Conservation (phyloP, 2,329 filamentous ascomycete genomes). For the Knufia fluminis region DNA sequence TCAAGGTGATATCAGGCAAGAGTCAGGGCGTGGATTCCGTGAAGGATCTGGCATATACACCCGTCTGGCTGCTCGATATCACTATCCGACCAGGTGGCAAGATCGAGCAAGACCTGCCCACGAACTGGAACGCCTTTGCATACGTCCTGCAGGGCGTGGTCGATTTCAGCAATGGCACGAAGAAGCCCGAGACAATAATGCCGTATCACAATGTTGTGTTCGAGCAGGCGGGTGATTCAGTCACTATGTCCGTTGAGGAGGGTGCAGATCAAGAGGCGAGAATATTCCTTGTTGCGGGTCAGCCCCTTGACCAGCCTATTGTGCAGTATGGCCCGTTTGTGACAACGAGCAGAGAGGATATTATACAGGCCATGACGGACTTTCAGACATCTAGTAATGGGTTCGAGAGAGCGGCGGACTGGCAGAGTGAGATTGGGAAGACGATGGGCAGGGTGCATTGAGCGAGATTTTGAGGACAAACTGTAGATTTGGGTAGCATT, state of each 20-base stretch:
- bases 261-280: conserved; percentile 48
- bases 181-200: conserved; percentile 40
- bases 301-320: conserved; percentile 69
- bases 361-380: conserved; percentile 67
- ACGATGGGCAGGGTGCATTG: conserved; percentile 41
- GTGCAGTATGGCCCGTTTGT: conserved; percentile 83
- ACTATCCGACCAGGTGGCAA: conserved; percentile 69
- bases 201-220: conserved; percentile 88
- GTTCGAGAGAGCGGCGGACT: conserved; percentile 68
- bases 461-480: background rate
- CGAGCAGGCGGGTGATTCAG: conserved; percentile 64
- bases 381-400: conserved; percentile 65
- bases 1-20: conserved; percentile 87
- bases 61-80: conserved; percentile 90
- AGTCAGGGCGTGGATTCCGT: conserved; percentile 77
- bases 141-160: conserved; percentile 72
- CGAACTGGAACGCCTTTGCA: conserved; percentile 80
- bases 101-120: conserved; percentile 64
- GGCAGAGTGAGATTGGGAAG: conserved; percentile 83
- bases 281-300: conserved; percentile 63
- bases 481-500: too few species aligned
- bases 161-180: conserved; percentile 39
- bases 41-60: conserved; percentile 87
- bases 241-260: conserved; percentile 61
- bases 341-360: conserved; percentile 60